Evolutionary conservation across 139 green algal species (phyloP).

Genomic region (Chara braunii): DNA sequence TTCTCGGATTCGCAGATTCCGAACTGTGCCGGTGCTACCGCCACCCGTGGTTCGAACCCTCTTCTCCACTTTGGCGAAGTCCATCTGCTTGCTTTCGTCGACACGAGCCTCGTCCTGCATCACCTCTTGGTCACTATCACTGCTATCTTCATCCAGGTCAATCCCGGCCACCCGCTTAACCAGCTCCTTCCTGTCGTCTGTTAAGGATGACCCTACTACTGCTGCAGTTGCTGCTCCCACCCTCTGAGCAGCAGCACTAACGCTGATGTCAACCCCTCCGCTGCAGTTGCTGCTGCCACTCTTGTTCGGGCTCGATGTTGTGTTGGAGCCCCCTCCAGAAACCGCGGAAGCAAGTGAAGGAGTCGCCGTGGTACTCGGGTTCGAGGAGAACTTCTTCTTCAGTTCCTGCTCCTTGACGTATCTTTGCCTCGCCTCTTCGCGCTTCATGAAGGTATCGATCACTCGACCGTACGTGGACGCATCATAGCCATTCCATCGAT

Average conservation of each 20-base stretch:
- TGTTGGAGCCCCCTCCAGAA: too few species aligned
- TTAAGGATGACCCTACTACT: too few species aligned
- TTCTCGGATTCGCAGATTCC: conserved; percentile 93
- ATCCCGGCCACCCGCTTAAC: too few species aligned
- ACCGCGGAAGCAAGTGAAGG: too few species aligned
- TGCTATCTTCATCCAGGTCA: neutral
- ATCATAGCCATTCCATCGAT: conserved; percentile 90
- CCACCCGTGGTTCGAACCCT: conserved; percentile 77
- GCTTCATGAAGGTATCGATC: conserved; percentile 60
- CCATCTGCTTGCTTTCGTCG: conserved; percentile 62
- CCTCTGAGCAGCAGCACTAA: too few species aligned
- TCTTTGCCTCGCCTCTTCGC: conserved; percentile 54
- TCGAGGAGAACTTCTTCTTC: too few species aligned
- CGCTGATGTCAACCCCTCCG: too few species aligned
- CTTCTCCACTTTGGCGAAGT: conserved; percentile 88
- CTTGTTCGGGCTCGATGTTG: too few species aligned
- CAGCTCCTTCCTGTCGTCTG: too few species aligned
- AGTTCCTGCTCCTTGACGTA: conserved; percentile 51
- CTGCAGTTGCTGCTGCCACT: too few species aligned
- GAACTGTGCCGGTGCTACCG: conserved; percentile 50
- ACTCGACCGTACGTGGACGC: conserved; percentile 46
- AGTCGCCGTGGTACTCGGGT: too few species aligned
- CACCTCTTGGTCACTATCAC: neutral
- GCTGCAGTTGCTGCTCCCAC: too few species aligned
- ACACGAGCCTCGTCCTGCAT: conserved; percentile 80